phyloP scores from a whole-genome alignment of 2,329 filamentous ascomycete species.

The Calonectria multiphialidica region DNA sequence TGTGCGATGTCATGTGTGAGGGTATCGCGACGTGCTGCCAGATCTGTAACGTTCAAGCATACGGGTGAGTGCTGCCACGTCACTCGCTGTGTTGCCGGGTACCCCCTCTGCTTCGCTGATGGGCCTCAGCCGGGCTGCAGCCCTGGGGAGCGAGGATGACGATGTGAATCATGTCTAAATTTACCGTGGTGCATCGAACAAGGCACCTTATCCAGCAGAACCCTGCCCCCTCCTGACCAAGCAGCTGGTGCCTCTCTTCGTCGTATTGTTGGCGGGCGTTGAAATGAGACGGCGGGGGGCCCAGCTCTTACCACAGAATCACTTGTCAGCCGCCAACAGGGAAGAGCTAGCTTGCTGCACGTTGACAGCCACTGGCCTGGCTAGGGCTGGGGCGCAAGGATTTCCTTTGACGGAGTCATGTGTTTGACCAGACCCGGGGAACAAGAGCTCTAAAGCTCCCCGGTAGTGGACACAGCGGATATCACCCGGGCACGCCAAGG shows the following conservation, averaged over 20 bases:
- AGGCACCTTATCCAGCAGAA: constrained; percentile 33
- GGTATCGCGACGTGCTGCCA: constrained; percentile 31
- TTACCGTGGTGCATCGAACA: constrained; percentile 38
- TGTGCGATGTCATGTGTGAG: constrained; percentile 25
- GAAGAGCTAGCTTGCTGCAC: constrained; percentile 31
- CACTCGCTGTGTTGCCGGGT: constrained; percentile 23
- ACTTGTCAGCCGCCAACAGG: constrained; percentile 31
- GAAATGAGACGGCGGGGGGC: constrained; percentile 29
- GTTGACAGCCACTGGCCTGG: constrained; percentile 33
- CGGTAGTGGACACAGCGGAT: constrained; percentile 33
- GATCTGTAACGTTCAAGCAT: constrained; percentile 29
- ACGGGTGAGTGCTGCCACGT: constrained; percentile 37
- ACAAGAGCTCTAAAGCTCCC: constrained; percentile 24
- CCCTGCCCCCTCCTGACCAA: constrained; percentile 41
- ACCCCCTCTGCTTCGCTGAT: constrained; percentile 18
- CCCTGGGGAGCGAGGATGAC: constrained; percentile 30
- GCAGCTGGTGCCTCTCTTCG: constrained; percentile 36
- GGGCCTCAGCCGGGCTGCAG: constrained; percentile 23
- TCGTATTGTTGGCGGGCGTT: constrained; percentile 35
- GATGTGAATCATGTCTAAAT: constrained; percentile 39
- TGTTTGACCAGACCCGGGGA: constrained; percentile 15
- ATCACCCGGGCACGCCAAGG: constrained; percentile 27
- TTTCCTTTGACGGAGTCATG: constrained; percentile 15
- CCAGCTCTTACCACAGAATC: constrained; percentile 20
- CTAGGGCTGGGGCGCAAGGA: constrained; percentile 35